A percentile compares a stretch with the other conserved stretches of the same genome.
Evolutionary conservation across 805 yeast species (phyloP).

Genomic region (Wickerhamomyces ciferrii): DNA sequence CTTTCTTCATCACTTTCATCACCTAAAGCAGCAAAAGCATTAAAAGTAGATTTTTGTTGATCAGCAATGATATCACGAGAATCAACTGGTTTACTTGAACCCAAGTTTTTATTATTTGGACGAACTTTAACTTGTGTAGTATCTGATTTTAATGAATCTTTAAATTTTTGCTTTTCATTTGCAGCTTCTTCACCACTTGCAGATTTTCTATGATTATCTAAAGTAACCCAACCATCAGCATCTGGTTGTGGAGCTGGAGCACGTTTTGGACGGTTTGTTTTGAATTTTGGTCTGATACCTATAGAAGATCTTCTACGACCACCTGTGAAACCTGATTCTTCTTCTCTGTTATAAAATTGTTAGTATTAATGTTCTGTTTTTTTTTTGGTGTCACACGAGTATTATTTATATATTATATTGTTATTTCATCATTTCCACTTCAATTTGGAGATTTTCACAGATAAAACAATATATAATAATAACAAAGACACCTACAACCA

Average conservation of each 20-base stretch:
- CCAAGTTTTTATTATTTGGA: conserved; percentile 71
- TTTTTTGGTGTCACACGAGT: background rate
- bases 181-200: conserved; percentile 44
- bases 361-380: background rate
- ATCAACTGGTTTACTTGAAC: conserved; percentile 70
- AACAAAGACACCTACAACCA: too few species aligned
- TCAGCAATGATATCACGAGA: conserved; percentile 68
- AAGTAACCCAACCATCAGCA: conserved; percentile 82
- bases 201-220: conserved; percentile 34
- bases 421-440: too few species aligned
- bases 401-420: too few species aligned
- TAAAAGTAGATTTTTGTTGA: conserved; percentile 60
- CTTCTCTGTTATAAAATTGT: conserved; percentile 16
- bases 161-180: conserved; percentile 40
- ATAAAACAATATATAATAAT: too few species aligned
- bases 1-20: conserved; percentile 22
- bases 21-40: conserved; percentile 73
- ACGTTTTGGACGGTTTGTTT: conserved; percentile 46
- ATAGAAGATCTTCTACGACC: conserved; percentile 60
- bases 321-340: conserved; percentile 20
- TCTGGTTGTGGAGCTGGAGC: conserved; percentile 51
- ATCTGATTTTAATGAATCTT: conserved; percentile 41
- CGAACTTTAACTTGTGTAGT: conserved; percentile 45
- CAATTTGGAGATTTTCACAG: too few species aligned
- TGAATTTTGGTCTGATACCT: conserved; percentile 46